Evolutionary conservation across 78 protist genomes (phyloP).

Genomic region (Pigoraptor vietnamica): DNA sequence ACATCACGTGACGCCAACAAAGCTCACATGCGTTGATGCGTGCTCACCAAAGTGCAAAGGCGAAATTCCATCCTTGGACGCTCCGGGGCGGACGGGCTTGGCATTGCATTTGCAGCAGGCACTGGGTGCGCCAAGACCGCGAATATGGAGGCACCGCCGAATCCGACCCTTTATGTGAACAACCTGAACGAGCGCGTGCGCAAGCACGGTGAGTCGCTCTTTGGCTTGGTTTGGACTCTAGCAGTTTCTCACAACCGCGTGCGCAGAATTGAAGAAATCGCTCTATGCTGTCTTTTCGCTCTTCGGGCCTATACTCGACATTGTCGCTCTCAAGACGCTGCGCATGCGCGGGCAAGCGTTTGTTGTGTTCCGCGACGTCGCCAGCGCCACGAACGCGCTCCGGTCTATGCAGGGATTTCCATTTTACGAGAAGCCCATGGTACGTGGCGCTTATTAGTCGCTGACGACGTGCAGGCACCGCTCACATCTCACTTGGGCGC

Average conservation of each 20-base stretch:
- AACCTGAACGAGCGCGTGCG: conserved; percentile 77
- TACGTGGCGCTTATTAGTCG: too few species aligned
- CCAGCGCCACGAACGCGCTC: conserved; percentile 77
- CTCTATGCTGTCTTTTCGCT: conserved; percentile 25
- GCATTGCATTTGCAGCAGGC: not conserved
- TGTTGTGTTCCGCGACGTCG: conserved; percentile 75
- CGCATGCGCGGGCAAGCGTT: conserved; percentile 95
- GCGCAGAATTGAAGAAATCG: not conserved
- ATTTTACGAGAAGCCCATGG: conserved; percentile 83
- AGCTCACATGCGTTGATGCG: too few species aligned
- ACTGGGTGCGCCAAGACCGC: not conserved
- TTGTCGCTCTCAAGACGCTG: conserved; percentile 73
- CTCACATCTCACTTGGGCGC: not conserved
- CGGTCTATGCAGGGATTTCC: conserved; percentile 68
- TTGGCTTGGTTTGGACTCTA: too few species aligned
- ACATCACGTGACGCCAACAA: too few species aligned
- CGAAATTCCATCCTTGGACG: too few species aligned
- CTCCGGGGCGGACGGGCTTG: too few species aligned
- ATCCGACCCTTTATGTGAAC: conserved; percentile 84
- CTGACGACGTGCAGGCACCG: not conserved
- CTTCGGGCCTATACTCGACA: conserved; percentile 59
- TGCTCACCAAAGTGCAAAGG: too few species aligned
- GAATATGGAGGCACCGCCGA: conserved; percentile 24
- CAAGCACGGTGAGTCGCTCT: conserved; percentile 62
- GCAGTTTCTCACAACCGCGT: too few species aligned